Base-by-base conservation (phyloP, 2,329 filamentous ascomycete species). In the Neoscytalidium dimidiatum region DNA sequence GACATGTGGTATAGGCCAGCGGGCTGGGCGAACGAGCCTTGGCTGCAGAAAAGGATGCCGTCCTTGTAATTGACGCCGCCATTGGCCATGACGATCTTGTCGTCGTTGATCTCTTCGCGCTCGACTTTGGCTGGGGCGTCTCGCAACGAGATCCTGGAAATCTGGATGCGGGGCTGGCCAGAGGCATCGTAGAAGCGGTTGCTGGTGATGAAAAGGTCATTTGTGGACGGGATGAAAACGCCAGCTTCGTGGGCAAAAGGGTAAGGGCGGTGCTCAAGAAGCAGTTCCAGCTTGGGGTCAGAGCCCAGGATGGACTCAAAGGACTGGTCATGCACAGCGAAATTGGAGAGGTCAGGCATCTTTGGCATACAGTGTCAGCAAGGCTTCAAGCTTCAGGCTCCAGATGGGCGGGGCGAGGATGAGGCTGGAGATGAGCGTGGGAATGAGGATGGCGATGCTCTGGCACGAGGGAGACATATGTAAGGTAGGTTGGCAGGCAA, bases 161-260 rank as follows among this genome's bases (percentile, higher is more conserved):
- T 68, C 65, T 65, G 66, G 65, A 63, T 68, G 23, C 73, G 70
- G 41, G 64, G 71, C 38, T 67, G 68, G 13, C 66, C 49, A 29
- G 68, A 66, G n/a, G 57, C 66, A n/a, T 62, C 67, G 17, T 31
- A 41, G 64, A 66, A 71, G 56, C 70, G 73, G 58, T 79, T 80
- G 68, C 76, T 78, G 2, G 78, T 80, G 64, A 80, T 73, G 69
- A 74, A 80, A 9, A 80, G 67, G 2, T 69, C 69, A 48, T 76
- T 72, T 3, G 68, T 73, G 3, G 67, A 60, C 2, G 72, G 68
- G 8, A 78, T 71, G 69, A 73, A 80, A 43, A 80, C 69, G 21
- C 78, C 71, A 0, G 82, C 83, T 71, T 85, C 83, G 66, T 85
- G 83, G 1, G 82, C 82, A 60, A 84, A 84, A 0, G 81, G 78